Evolutionary conservation across 257 asterid species (phyloP).

Genomic region (Nyctanthes arbortristis): DNA sequence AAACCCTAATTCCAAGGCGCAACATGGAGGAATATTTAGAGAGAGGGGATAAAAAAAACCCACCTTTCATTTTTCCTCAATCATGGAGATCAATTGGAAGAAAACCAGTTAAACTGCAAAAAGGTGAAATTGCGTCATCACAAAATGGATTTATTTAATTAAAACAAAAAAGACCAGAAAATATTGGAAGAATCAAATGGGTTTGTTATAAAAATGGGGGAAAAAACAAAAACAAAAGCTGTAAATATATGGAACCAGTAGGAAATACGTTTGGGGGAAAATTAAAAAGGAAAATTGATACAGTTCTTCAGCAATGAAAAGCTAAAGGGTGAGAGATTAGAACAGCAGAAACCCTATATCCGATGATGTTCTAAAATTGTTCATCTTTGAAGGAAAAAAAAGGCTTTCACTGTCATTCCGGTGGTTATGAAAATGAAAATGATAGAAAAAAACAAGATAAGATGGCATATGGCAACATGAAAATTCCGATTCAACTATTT

Average conservation of each 20-base stretch:
- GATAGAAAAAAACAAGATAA: slow-evolving; percentile 10
- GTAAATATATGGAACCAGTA: background rate
- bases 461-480: slow-evolving; percentile 6
- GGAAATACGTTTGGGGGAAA: background rate
- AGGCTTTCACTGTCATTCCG: background rate
- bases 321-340: background rate
- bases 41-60: slow-evolving; percentile 7
- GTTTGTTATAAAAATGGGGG: background rate
- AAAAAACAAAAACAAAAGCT: slow-evolving; percentile 4
- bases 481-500: background rate
- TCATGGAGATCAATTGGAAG: slow-evolving; percentile 17
- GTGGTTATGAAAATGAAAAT: background rate
- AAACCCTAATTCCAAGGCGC: slow-evolving; percentile 40
- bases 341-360: slow-evolving; percentile 28
- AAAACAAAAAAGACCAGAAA: background rate
- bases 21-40: background rate
- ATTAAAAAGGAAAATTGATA: background rate
- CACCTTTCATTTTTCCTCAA: slow-evolving; percentile 16
- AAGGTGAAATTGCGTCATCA: slow-evolving; percentile 14
- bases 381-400: background rate
- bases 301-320: background rate
- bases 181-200: slow-evolving; percentile 4
- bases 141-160: slow-evolving; percentile 4
- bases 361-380: background rate
- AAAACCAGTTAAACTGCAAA: background rate